Conservation (phyloP, 129 eudicot species). For the Artemisia annua region DNA sequence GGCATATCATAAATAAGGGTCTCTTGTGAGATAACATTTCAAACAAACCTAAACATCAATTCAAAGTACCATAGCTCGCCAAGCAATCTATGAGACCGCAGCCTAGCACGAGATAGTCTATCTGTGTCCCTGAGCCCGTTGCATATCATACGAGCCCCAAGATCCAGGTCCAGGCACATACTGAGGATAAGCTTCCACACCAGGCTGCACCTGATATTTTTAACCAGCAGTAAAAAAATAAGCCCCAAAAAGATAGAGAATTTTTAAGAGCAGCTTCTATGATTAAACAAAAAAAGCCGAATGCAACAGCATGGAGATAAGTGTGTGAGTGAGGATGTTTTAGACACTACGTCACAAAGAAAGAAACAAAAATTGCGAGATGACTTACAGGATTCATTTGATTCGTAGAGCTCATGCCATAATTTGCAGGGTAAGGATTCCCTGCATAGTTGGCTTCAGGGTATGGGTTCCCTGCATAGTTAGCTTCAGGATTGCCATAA, state of each 20-base stretch:
- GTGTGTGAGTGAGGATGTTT: neutral
- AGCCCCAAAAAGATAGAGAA: constrained; percentile 3
- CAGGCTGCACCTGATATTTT: constrained; percentile 55
- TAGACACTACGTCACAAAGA: neutral
- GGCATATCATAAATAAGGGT: constrained; percentile 19
- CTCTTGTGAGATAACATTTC: constrained; percentile 39
- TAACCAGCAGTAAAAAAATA: constrained; percentile 4
- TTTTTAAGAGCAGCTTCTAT: neutral
- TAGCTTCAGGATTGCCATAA: constrained; percentile 70
- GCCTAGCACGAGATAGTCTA: constrained; percentile 42
- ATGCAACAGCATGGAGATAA: neutral
- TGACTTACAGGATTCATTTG: constrained; percentile 56
- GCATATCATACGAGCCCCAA: constrained; percentile 81
- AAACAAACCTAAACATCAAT: constrained; percentile 48
- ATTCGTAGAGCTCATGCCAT: constrained; percentile 53
- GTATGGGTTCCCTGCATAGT: constrained; percentile 69
- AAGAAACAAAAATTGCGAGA: neutral
- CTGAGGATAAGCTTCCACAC: constrained; percentile 79
- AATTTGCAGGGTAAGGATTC: constrained; percentile 73
- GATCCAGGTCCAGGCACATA: constrained; percentile 85
- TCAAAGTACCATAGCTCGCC: constrained; percentile 41
- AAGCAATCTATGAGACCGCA: constrained; percentile 31
- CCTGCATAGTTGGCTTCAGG: constrained; percentile 65
- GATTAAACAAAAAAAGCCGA: neutral
- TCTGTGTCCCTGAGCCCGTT: constrained; percentile 78